These are phyloP conservation scores for Endocalyx cinctus DNA, from an alignment of 2,329 filamentous ascomycete species.

Conservation along the genomic window DNA sequence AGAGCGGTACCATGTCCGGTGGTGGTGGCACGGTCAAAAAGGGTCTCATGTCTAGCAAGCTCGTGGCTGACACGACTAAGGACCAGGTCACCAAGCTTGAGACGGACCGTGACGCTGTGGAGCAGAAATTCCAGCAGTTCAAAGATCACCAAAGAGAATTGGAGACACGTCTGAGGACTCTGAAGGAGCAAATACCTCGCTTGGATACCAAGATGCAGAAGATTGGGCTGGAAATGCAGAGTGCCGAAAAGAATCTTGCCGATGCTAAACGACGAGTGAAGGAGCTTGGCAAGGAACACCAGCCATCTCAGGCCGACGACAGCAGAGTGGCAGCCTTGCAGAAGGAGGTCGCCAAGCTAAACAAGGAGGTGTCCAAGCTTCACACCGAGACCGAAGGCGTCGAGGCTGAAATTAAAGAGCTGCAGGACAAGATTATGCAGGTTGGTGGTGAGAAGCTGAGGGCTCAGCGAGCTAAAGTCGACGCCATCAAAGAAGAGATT, in stretches of 20 bases:
- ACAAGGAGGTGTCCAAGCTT: constrained; percentile 74
- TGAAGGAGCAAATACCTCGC: constrained; percentile 74
- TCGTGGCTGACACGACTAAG: constrained; percentile 78
- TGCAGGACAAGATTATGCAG: constrained; percentile 98
- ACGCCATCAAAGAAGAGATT: constrained; percentile 82
- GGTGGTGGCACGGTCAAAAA: constrained; percentile 87
- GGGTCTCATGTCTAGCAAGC: constrained; percentile 95
- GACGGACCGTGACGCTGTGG: constrained; percentile 76
- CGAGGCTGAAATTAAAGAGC: constrained; percentile 84
- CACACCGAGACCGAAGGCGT: constrained; percentile 82
- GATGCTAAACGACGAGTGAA: constrained; percentile 82
- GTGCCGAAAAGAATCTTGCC: constrained; percentile 74
- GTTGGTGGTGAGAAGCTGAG: constrained; percentile 91
- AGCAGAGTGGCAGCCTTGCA: constrained; percentile 66
- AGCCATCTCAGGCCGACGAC: constrained; percentile 76
- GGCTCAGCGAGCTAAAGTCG: constrained; percentile 84
- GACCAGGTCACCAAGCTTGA: constrained; percentile 89
- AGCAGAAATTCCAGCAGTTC: constrained; percentile 77
- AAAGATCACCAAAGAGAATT: constrained; percentile 80
- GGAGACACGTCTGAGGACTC: constrained; percentile 65
- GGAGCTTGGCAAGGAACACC: constrained; percentile 76
- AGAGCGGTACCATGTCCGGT: constrained; percentile 97
- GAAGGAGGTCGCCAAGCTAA: constrained; percentile 70
- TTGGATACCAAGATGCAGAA: constrained; percentile 92
- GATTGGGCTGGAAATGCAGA: constrained; percentile 81